These are phyloP conservation scores for Ensete ventricosum DNA, from an alignment of 176 grass and related monocot species.

Conservation along the genomic window DNA sequence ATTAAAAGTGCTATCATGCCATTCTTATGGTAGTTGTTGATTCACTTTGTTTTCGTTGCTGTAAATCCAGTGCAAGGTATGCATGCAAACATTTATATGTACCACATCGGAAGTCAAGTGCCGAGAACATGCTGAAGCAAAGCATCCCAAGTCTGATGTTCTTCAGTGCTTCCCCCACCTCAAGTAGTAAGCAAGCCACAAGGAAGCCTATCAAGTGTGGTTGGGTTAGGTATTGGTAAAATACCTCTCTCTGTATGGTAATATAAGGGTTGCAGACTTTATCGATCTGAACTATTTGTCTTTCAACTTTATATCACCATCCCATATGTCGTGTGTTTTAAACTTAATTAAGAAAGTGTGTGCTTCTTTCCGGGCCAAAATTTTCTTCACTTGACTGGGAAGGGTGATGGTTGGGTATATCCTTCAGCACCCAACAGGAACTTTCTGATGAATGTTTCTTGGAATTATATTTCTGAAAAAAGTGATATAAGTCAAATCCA, in stretches of 20 bases:
- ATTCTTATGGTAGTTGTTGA: not conserved
- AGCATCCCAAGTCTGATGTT: constrained; percentile 77
- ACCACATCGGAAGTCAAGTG: constrained; percentile 96
- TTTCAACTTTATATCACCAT: not conserved
- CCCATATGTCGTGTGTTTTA: not conserved
- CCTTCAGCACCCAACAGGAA: too few species aligned
- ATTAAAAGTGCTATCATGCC: too few species aligned
- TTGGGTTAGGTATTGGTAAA: not conserved
- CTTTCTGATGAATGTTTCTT: too few species aligned
- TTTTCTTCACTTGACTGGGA: too few species aligned
- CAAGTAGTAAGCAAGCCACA: constrained; percentile 33
- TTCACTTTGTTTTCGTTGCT: not conserved
- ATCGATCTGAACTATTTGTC: not conserved
- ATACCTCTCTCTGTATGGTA: not conserved
- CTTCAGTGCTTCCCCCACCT: constrained; percentile 86
- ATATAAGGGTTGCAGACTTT: not conserved
- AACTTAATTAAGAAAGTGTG: not conserved
- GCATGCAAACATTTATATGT: constrained; percentile 99
- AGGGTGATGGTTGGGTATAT: too few species aligned
- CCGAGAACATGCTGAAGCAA: constrained; percentile 93
- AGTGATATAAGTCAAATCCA: too few species aligned
- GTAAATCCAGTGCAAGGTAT: constrained; percentile 86
- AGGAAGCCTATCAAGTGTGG: constrained; percentile 7
- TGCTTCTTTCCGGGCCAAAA: too few species aligned
- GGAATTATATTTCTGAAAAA: too few species aligned